A percentile compares a stretch with the other conserved stretches of the same genome.
Conservation (phyloP, 176 grass and related monocot species). For the Avena eriantha region DNA sequence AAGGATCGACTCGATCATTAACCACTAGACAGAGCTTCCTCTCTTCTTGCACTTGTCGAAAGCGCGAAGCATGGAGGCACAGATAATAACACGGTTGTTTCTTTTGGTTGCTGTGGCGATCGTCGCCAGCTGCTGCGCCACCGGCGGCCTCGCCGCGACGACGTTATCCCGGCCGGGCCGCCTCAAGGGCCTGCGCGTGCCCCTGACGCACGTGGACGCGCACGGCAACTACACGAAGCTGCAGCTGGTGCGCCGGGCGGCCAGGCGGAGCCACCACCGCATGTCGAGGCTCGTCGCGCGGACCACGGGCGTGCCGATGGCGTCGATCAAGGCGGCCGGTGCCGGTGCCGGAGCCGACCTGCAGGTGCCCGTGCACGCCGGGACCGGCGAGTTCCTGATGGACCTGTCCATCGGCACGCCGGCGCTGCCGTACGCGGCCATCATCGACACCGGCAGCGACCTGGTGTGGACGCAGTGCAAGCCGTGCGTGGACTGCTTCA, state of each 20-base stretch:
- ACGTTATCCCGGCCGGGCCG: not conserved
- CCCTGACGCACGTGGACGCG: slow-evolving; percentile 73
- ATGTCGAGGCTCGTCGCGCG: slow-evolving; percentile 64
- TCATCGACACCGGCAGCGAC: slow-evolving; percentile 86
- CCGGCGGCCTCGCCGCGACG: slow-evolving; percentile 22
- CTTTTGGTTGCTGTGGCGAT: slow-evolving; percentile 36
- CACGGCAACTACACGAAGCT: slow-evolving; percentile 67
- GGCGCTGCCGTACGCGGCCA: slow-evolving; percentile 51
- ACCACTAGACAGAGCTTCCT: not conserved
- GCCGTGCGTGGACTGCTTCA: slow-evolving; percentile 65
- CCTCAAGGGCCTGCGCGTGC: slow-evolving; percentile 53
- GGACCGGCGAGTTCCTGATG: slow-evolving; percentile 72
- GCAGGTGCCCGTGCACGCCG: slow-evolving; percentile 54
- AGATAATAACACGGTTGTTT: slow-evolving; percentile 31
- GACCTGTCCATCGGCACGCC: slow-evolving; percentile 79
- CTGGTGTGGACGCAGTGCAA: slow-evolving; percentile 92
- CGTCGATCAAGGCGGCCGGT: slow-evolving; percentile 21
- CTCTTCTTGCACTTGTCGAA: not conserved
- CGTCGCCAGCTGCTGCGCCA: slow-evolving; percentile 15
- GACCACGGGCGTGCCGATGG: slow-evolving; percentile 32
- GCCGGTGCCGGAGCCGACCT: slow-evolving; percentile 18
- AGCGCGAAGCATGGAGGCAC: slow-evolving; percentile 22
- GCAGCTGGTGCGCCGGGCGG: slow-evolving; percentile 69
- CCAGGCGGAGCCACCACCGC: slow-evolving; percentile 66
- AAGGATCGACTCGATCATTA: not conserved